Evolutionary conservation across 2,329 filamentous ascomycete species (phyloP).

Genomic region (Pseudopyricularia javanii): DNA sequence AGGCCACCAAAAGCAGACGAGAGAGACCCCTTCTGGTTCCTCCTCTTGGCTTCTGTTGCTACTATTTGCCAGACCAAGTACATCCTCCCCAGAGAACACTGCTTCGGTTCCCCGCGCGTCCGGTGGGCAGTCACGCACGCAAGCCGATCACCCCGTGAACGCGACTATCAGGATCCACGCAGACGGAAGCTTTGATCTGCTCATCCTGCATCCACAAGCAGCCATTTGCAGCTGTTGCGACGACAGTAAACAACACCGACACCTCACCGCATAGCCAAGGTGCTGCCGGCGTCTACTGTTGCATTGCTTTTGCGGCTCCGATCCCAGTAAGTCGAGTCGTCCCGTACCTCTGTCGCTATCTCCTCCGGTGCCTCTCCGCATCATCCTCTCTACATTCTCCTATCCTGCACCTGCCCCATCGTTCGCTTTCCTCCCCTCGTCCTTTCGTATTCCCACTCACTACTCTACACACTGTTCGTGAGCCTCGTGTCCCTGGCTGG

Average conservation of each 20-base stretch:
- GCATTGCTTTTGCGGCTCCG: background rate
- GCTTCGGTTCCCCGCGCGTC: background rate
- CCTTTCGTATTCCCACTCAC: conserved; percentile 2
- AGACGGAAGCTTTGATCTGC: background rate
- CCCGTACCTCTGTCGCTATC: conserved; percentile 5
- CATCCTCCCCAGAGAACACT: background rate
- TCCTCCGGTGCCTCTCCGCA: too few relatives aligned
- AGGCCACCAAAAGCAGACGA: background rate
- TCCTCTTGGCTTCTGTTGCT: background rate
- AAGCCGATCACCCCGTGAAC: too few relatives aligned
- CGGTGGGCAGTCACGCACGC: background rate
- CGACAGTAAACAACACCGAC: background rate
- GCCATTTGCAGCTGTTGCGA: background rate
- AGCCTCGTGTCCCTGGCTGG: conserved; percentile 8
- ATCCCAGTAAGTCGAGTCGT: conserved; percentile 1
- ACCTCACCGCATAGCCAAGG: background rate
- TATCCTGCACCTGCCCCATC: conserved; percentile 3
- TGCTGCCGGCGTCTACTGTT: background rate
- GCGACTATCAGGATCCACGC: background rate
- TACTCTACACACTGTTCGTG: conserved; percentile 5
- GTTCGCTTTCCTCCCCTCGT: conserved; percentile 6
- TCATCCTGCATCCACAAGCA: background rate
- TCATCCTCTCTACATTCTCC: conserved; percentile 2
- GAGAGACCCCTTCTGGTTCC: background rate
- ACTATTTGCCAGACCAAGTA: background rate